These are phyloP conservation scores for Kalmanozyma brasiliensis DNA, from an alignment of 1,284 basidiomycete species.

Conservation along the genomic window DNA sequence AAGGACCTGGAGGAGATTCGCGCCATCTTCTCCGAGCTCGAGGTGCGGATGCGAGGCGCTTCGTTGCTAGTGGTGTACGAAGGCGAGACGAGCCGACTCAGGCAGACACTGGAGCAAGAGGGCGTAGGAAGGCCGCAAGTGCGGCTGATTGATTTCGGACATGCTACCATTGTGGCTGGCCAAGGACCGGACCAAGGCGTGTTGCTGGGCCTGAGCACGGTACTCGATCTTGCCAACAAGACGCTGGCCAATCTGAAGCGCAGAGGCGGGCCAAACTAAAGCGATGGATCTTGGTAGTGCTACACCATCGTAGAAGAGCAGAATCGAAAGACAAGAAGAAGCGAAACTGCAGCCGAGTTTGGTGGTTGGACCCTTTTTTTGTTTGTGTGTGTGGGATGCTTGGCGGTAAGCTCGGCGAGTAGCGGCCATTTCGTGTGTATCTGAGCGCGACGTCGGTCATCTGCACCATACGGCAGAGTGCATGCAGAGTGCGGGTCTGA, in stretches of 20 bases:
- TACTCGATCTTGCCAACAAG: slow-evolving; percentile 54
- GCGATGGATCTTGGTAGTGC: not conserved
- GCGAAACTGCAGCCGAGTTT: too few species aligned
- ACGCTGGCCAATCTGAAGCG: slow-evolving; percentile 15
- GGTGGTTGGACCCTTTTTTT: slow-evolving; percentile 2
- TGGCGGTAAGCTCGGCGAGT: too few species aligned
- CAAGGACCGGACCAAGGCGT: slow-evolving; percentile 83
- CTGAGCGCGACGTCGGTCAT: too few species aligned
- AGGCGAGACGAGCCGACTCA: slow-evolving; percentile 73
- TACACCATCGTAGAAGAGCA: too few species aligned
- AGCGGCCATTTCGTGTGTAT: too few species aligned
- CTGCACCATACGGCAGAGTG: too few species aligned
- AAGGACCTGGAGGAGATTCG: slow-evolving; percentile 72
- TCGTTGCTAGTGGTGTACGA: slow-evolving; percentile 88
- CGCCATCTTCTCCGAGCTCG: slow-evolving; percentile 72
- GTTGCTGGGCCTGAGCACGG: slow-evolving; percentile 77
- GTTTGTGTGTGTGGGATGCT: too few species aligned
- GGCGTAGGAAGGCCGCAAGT: slow-evolving; percentile 67
- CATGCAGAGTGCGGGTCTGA: too few species aligned
- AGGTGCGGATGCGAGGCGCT: slow-evolving; percentile 83
- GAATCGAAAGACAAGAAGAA: too few species aligned
- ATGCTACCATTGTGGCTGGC: slow-evolving; percentile 78
- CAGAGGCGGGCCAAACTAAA: not conserved
- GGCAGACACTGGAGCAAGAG: slow-evolving; percentile 29
- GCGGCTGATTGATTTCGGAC: slow-evolving; percentile 92